Base-by-base conservation (phyloP, 495 filamentous ascomycete species). In the Astrothelium macrocarpum region DNA sequence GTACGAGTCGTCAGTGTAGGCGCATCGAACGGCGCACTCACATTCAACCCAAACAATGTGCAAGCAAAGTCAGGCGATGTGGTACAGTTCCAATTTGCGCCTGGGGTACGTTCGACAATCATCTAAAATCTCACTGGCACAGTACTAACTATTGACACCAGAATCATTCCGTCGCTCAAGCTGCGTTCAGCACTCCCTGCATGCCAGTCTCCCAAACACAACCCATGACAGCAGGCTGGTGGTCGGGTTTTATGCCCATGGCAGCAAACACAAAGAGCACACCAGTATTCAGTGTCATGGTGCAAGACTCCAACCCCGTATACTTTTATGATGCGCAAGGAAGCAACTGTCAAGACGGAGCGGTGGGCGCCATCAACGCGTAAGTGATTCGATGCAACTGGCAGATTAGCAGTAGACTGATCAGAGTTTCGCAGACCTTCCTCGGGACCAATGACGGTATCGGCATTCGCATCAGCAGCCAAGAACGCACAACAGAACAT, bases 301-400 rank as follows among this genome's bases (percentile, higher is more conserved):
- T 85, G 36, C 69, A 70, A 20, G 77, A 83, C 61, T 72, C 69
- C 18, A 77, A 77, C 53, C 83, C 84, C 0, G 73, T 81, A 56
- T 85, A 82, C 82, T 83, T 82, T 69, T 85, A 84, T 76, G 85
- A 82, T 65, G 78, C 76, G 12, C 82, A 84, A 64, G 74, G 62
- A 0, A 70, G 68, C 31, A 80, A 84, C 65, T 83, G 81, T 46
- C 72, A 78, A 60, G 63, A 64, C 25, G 81, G 80, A 12, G 82
- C 82, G 77, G 76, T 79, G n/a, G 77, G 78, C 62, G 74, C 76
- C 18, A 76, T 82, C 26, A 84, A 82, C 66, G 66, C 76, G 68
- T 72, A 67, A 60, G 70, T 61, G 56, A n/a, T 64, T 12, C 11
- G 11, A 0, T 1, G 9, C 14, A 16, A 36, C 16, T 25, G 23